Base-by-base conservation (phyloP, 768 basidiomycete genomes). In the Collybiopsis luxurians region DNA sequence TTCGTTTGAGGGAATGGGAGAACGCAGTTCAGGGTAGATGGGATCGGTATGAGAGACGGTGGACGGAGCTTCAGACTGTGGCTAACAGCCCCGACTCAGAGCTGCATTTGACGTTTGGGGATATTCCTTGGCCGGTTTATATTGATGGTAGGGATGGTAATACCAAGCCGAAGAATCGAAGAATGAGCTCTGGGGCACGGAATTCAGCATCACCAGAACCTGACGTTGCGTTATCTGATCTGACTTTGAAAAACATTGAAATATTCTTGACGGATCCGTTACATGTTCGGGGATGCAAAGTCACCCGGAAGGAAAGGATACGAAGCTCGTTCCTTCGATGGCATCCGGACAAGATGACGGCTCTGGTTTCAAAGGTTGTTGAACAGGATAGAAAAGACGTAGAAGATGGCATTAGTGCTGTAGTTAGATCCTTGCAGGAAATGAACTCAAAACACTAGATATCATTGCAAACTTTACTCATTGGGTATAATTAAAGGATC, bases 261-360 rank as follows among this genome's bases (percentile, higher is more conserved):
- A 71, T 73, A 0, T 88, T 89, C 59, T 61, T 89, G 4, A 70
- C 84, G 28, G 77, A 75, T 6, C 64, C 72, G 12, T 68, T 82
- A 55, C 66, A 62, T 50, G 75, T 84, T 3, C 66, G 79, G 47
- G 69, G 71, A 21, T 75, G 71, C 28, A 69, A 60, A 0, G 70
- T 69, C 34, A 78, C 79, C 54, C 73, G 64, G 61, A 82, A 77
- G 68, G 83, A 84, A 43, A 72, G 80, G 39, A 69, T 90, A 5
- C 76, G 87, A 31, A 76, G 75, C 47, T 82, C 85, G 0, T 67
- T 91, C 43, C 68, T 90, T 55, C 76, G 84, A 9, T 89, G 85
- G 80, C 86, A 87, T 64, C 86, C 87, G 1, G 86, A 88, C 66
- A 87, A 87, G 70, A 71, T 81, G 61, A 73, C 77, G 3, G 55